These are phyloP conservation scores for Volvox reticuliferus DNA, from an alignment of 139 green algal species.

Conservation along the genomic window DNA sequence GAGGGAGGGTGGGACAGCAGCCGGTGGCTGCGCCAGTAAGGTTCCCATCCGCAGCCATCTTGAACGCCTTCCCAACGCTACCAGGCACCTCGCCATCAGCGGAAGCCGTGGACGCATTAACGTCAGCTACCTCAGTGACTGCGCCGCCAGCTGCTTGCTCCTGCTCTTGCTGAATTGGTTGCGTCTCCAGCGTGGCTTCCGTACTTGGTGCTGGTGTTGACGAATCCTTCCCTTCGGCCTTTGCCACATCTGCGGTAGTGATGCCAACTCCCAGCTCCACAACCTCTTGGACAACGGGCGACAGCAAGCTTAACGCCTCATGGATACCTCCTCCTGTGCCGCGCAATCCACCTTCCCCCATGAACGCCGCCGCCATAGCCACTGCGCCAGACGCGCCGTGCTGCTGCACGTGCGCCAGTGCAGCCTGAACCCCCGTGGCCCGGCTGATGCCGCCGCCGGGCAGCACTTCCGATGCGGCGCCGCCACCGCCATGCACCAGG, in stretches of 20 bases:
- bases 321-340: neutral
- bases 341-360: neutral
- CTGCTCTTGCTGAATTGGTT: neutral
- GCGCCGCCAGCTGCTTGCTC: too few relatives aligned
- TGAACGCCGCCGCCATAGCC: neutral
- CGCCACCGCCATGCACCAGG: neutral
- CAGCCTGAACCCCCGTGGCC: neutral
- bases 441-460: neutral
- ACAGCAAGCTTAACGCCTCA: conserved; percentile 16
- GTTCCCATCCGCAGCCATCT: too few relatives aligned
- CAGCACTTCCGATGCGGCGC: too few relatives aligned
- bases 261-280: too few relatives aligned
- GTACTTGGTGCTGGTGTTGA: neutral
- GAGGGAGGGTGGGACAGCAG: neutral
- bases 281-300: neutral
- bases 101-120: neutral
- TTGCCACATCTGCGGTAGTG: neutral
- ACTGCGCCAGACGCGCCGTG: conserved; percentile 9
- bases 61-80: too few relatives aligned
- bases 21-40: too few relatives aligned
- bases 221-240: neutral
- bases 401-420: conserved; percentile 29
- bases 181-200: neutral
- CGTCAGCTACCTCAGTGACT: neutral
- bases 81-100: neutral